A percentile compares a stretch with the other conserved stretches of the same genome.
phyloP scores from a whole-genome alignment of 31 red algal genomes.

The Odonthalia washingtoniensis region DNA sequence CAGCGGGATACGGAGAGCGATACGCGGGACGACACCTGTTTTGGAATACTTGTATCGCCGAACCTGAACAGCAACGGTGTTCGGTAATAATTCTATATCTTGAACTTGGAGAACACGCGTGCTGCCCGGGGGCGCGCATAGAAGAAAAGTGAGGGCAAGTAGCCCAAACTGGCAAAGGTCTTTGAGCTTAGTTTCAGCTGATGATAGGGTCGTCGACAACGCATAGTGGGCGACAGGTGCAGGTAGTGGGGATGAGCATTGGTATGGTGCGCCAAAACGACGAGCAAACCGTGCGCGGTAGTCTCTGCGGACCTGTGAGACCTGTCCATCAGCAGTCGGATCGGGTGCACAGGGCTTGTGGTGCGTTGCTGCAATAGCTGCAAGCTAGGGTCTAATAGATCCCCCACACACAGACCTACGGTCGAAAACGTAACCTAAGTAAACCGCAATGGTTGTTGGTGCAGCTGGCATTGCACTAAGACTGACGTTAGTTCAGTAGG shows the following conservation, averaged over 20 bases:
- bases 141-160: slow-evolving; percentile 18
- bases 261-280: neutral
- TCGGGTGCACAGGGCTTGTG: neutral
- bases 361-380: slow-evolving; percentile 33
- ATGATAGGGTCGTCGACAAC: neutral
- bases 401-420: neutral
- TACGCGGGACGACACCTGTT: slow-evolving; percentile 25
- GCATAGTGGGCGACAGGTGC: slow-evolving; percentile 11
- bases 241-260: slow-evolving; percentile 26
- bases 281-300: slow-evolving; percentile 14
- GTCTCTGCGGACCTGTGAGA: neutral
- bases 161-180: neutral
- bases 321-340: slow-evolving; percentile 9
- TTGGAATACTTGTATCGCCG: slow-evolving; percentile 26
- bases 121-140: slow-evolving; percentile 1
- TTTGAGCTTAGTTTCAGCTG: neutral
- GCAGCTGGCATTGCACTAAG: slow-evolving; percentile 16
- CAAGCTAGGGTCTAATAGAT: slow-evolving; percentile 26
- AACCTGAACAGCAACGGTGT: slow-evolving; percentile 1
- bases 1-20: slow-evolving; percentile 13
- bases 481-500: neutral
- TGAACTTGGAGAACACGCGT: neutral
- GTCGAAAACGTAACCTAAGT: slow-evolving; percentile 30
- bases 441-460: slow-evolving; percentile 12
- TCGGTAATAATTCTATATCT: neutral